Base-by-base conservation (phyloP, 2,329 filamentous ascomycete genomes). In the Epichloe gansuensis region DNA sequence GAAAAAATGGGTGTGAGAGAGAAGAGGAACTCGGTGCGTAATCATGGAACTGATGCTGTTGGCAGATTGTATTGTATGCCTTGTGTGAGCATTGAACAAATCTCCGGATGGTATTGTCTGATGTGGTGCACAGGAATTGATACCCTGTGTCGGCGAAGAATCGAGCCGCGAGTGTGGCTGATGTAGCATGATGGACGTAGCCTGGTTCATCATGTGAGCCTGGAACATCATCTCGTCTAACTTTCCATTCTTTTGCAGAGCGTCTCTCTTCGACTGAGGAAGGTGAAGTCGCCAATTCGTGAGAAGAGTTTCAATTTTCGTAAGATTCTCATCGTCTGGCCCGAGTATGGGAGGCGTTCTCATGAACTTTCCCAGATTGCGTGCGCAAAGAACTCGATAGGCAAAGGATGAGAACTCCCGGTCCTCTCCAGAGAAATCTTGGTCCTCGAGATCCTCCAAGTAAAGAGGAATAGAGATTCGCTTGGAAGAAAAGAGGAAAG, bases 201-300 rank as follows among this genome's bases (percentile, higher is more conserved):
- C 76, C 56, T 80, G 71, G 35, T 72, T 77, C 61, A 95, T 87
- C 81, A 94, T 91, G 57, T 88, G 85, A 1, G 88, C 90, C 65
- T 94, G 88, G 69, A 95, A 95, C 68, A 95, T 83, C 78, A 95
- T 85, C 68, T 95, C 88, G 64, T 96, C 91, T 11, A 91, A 75
- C 51, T 81, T 77, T 35, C 88, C 84, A 59, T 85, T 80, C 56
- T 79, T 77, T 54, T 81, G 78, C 51, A 94, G 72, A 15, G 87
- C 75, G 55, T 88, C 80, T 52, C 76, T 75, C 69, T 94, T 94
- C 13, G 75, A 75, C 15, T 77, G 73, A 0, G 91, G 90, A 0
- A 95, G 73, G 61, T 93, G 86, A 47, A 91, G 78, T 51, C 82
- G 78, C 87, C 88, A 95, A 64, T 89, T 91, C 13, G 76, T 77